phyloP scores from a whole-genome alignment of 1,284 basidiomycete species.

The Leccinum angustisporum region DNA sequence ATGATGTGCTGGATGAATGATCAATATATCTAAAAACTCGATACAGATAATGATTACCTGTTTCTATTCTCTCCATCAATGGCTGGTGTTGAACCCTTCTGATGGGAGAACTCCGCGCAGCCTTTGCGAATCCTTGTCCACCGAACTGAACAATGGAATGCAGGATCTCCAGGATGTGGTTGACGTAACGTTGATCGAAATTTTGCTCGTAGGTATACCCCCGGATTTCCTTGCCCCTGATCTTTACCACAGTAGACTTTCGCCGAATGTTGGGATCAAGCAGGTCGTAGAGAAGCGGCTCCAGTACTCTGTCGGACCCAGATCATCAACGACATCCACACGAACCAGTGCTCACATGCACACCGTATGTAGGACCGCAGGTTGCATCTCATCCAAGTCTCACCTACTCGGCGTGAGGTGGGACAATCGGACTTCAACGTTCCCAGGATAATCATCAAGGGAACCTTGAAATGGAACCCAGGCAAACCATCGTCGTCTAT shows the following conservation, averaged over 20 bases:
- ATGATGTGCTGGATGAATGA: slow-evolving; percentile 45
- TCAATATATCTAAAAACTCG: slow-evolving; percentile 15
- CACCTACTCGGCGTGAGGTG: slow-evolving; percentile 71
- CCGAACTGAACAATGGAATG: slow-evolving; percentile 82
- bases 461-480: slow-evolving; percentile 79
- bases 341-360: slow-evolving; percentile 15
- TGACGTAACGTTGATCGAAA: slow-evolving; percentile 75
- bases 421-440: slow-evolving; percentile 77
- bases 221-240: slow-evolving; percentile 66
- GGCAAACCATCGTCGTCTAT: slow-evolving; percentile 84
- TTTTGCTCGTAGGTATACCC: slow-evolving; percentile 69
- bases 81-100: slow-evolving; percentile 61
- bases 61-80: slow-evolving; percentile 58
- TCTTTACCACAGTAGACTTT: slow-evolving; percentile 46
- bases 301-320: slow-evolving; percentile 62
- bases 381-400: slow-evolving; percentile 95
- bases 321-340: slow-evolving; percentile 4
- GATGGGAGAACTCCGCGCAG: slow-evolving; percentile 58
- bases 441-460: slow-evolving; percentile 87
- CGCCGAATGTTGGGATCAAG: slow-evolving; percentile 68
- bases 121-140: slow-evolving; percentile 81
- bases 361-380: slow-evolving; percentile 89
- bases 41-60: slow-evolving; percentile 41
- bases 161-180: slow-evolving; percentile 75
- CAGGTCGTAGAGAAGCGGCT: slow-evolving; percentile 82